These are phyloP conservation scores for Emergomyces africanus DNA, from an alignment of 2,329 filamentous ascomycete genomes.

Conservation along the genomic window DNA sequence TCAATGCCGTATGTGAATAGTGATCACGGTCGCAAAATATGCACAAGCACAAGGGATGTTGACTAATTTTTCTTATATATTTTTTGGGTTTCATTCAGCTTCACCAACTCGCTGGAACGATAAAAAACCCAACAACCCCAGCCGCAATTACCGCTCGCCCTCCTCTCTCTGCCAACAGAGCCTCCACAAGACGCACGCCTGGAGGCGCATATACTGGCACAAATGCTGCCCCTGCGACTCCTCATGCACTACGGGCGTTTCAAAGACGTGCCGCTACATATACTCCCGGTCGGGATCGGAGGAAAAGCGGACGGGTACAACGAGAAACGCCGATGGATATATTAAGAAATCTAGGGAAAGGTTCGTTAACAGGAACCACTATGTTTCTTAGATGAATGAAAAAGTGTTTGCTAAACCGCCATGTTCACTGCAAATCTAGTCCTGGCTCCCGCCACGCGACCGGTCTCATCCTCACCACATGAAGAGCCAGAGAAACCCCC, in stretches of 20 bases:
- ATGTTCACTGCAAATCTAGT: slow-evolving; percentile 18
- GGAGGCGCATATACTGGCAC: slow-evolving; percentile 13
- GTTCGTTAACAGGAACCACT: slow-evolving; percentile 17
- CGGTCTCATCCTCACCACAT: slow-evolving; percentile 34
- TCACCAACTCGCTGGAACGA: slow-evolving; percentile 22
- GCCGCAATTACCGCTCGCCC: slow-evolving; percentile 17
- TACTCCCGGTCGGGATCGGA: slow-evolving; percentile 37
- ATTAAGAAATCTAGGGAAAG: slow-evolving; percentile 39
- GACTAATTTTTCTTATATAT: background rate
- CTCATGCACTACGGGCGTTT: slow-evolving; percentile 42
- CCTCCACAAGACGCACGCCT: slow-evolving; percentile 23
- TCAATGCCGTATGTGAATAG: slow-evolving; percentile 3
- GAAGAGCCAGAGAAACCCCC: slow-evolving; percentile 15
- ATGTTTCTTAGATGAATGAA: background rate
- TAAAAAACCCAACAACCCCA: slow-evolving; percentile 24
- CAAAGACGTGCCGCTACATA: slow-evolving; percentile 39
- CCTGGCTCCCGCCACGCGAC: slow-evolving; percentile 37
- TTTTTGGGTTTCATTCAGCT: slow-evolving; percentile 13
- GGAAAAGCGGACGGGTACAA: slow-evolving; percentile 38
- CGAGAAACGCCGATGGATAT: slow-evolving; percentile 45
- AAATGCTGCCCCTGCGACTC: slow-evolving; percentile 37
- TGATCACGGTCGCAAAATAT: background rate
- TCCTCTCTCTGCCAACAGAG: slow-evolving; percentile 23
- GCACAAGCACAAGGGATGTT: background rate
- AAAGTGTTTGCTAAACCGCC: background rate